Base-by-base conservation (phyloP, 192 early-diverging fungal genomes). In the Podila horticola region DNA sequence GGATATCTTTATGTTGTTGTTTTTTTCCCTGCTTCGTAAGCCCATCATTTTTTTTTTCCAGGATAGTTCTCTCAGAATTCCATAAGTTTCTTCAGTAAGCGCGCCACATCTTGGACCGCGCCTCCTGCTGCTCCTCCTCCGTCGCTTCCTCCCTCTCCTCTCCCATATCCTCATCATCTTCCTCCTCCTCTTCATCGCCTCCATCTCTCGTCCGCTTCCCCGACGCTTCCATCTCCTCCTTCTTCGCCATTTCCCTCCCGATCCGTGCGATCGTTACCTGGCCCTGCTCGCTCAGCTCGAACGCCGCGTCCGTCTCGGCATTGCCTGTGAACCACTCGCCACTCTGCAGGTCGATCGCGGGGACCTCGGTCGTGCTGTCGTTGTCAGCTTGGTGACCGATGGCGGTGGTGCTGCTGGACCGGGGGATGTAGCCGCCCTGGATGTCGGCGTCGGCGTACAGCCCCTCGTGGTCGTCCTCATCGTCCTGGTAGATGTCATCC, bases 251-350 rank as follows among this genome's bases (percentile, higher is more conserved):
- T 6, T 51, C 28, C 38, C 26, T 52, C 28, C 50, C 34, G 71
- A 70, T 72, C 38, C 71, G 77, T 2, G 69, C 24, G 38, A 81
- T 34, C 67, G 58, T 81, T 81, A 81, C 77, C 77, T 81, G 77
- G 26, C 77, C 77, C n/a, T 81, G 71, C 45, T 81, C 71, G 50
- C 77, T 81, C 66, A 81, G 33, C 26, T 81, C 66, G 33, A 81
- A 81, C 45, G 68, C 73, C 5, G 77, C 77, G 28, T 81, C 77
- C 15, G 71, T 61, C 45, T 81, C 77, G 7, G 70, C 50, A 24
- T 81, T 69, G 31, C 77, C 77, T 0, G 77, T 81, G 31, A 68
- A 81, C 77, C 77, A 81, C 29, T 81, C 77, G 19, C 77, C 77
- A 33, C 58, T 81, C 55, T 72, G 66, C 24, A 81, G 49, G 69